A percentile compares a stretch with the other conserved stretches of the same genome.
These are phyloP conservation scores for Penicillium sp. DNA, from an alignment of 2,329 filamentous ascomycete genomes.

Conservation along the genomic window DNA sequence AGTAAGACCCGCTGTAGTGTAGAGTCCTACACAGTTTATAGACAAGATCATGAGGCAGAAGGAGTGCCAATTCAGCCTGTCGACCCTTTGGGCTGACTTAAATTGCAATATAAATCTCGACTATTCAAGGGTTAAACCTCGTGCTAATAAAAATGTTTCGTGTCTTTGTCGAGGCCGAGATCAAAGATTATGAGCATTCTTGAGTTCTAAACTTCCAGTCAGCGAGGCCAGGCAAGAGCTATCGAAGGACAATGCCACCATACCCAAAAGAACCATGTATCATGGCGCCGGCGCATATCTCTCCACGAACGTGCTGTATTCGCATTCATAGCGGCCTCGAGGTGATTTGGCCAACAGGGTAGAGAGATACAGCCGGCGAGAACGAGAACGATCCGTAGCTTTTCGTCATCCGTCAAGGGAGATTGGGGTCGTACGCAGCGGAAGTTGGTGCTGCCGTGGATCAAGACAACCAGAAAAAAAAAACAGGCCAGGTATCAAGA, in stretches of 20 bases:
- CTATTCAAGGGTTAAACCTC: neutral
- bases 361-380: conserved; percentile 29
- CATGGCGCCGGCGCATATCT: conserved; percentile 32
- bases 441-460: conserved; percentile 11
- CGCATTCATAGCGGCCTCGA: neutral
- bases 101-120: neutral
- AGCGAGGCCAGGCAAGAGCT: conserved; percentile 14
- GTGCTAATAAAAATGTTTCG: neutral
- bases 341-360: neutral
- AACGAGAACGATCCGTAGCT: conserved; percentile 4
- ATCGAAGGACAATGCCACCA: conserved; percentile 3
- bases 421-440: conserved; percentile 6
- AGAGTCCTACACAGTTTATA: neutral
- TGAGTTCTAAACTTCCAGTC: conserved; percentile 22
- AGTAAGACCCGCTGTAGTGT: too few species aligned
- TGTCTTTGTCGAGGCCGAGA: neutral
- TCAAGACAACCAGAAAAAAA: conserved; percentile 13
- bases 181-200: conserved; percentile 7
- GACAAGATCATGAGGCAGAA: neutral
- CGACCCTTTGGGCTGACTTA: neutral
- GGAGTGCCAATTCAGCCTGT: neutral
- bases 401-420: conserved; percentile 13
- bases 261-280: conserved; percentile 32
- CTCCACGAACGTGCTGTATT: conserved; percentile 6
- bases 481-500: conserved; percentile 19